These are phyloP conservation scores for Neurospora terricola DNA, from an alignment of 495 filamentous ascomycete species.

Conservation along the genomic window DNA sequence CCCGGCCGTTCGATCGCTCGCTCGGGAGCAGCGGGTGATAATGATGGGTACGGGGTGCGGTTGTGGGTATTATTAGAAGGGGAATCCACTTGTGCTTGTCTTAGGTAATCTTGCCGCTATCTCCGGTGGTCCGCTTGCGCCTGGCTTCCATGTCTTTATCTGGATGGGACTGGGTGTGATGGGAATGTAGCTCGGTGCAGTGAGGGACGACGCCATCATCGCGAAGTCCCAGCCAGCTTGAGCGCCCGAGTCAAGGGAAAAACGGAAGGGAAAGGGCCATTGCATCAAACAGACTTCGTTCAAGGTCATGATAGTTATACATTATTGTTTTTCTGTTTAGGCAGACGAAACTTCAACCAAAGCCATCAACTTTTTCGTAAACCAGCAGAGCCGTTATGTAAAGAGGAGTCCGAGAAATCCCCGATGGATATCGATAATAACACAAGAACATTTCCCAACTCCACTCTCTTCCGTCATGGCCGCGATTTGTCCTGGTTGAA, in stretches of 20 bases:
- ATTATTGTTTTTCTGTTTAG: background rate
- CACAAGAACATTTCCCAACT: background rate
- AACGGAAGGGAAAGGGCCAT: background rate
- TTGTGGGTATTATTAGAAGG: background rate
- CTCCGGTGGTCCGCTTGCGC: background rate
- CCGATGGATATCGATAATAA: background rate
- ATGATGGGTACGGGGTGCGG: background rate
- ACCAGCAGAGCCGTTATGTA: too few species aligned
- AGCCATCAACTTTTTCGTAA: background rate
- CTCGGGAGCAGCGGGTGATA: background rate
- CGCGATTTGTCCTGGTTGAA: background rate
- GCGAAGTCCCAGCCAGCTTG: background rate
- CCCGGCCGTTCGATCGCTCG: background rate
- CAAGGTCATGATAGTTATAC: background rate
- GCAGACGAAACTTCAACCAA: background rate
- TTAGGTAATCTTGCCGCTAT: background rate
- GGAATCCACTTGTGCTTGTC: background rate
- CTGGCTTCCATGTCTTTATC: background rate
- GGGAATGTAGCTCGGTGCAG: background rate
- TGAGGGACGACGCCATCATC: background rate
- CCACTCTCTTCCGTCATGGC: background rate
- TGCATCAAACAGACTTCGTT: background rate
- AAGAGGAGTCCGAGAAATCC: background rate
- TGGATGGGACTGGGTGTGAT: background rate
- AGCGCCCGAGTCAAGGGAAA: background rate